Conservation (phyloP, 2,329 filamentous ascomycete species). For the Colletotrichum abscissum region DNA sequence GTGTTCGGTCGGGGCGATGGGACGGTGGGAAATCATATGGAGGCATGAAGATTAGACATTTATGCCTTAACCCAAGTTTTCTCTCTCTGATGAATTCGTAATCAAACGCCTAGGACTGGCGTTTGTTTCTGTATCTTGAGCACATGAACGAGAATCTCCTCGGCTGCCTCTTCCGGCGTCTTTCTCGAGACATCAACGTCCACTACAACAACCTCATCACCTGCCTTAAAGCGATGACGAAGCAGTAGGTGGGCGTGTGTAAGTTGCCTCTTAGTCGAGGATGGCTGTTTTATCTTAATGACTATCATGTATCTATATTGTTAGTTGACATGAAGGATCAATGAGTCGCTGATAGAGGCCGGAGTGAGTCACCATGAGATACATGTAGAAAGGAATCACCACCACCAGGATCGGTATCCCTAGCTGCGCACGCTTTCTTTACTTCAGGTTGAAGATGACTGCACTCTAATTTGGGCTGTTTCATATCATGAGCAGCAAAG, state of each 20-base stretch:
- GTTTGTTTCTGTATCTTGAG: neutral
- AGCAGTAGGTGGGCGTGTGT: too few relatives aligned
- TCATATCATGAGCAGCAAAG: neutral
- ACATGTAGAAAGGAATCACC: neutral
- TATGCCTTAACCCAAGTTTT: neutral
- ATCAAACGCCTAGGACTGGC: neutral
- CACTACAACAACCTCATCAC: neutral
- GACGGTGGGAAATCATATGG: neutral
- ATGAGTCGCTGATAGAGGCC: neutral
- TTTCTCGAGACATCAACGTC: neutral
- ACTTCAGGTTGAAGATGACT: neutral
- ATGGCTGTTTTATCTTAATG: too few relatives aligned
- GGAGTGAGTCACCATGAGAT: neutral
- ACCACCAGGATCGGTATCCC: neutral
- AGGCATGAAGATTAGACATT: neutral
- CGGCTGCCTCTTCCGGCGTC: neutral
- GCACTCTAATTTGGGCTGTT: neutral
- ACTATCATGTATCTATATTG: neutral
- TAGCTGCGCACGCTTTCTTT: neutral
- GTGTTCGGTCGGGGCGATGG: neutral
- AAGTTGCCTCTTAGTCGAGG: too few relatives aligned
- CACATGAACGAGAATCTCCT: neutral
- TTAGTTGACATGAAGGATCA: neutral
- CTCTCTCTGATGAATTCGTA: neutral
- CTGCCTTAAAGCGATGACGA: neutral